phyloP scores from a whole-genome alignment of 257 asterid species.

The Agastache rugosa region DNA sequence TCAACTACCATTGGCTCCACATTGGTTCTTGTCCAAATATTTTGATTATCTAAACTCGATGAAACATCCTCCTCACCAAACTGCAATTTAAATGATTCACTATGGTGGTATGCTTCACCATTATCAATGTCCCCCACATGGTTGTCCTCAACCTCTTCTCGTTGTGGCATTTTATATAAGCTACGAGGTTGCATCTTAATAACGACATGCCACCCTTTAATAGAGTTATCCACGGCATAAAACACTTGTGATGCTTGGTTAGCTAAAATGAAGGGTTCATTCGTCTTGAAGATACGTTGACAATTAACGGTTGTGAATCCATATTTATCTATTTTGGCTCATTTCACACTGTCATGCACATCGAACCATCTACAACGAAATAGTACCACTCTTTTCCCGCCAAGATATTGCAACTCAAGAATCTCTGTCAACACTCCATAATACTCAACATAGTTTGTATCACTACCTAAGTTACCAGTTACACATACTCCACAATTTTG shows the following conservation, averaged over 20 bases:
- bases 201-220: neutral
- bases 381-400: neutral
- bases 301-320: neutral
- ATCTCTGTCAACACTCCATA: neutral
- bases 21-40: no score
- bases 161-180: neutral
- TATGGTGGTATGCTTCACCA: no score
- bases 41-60: neutral
- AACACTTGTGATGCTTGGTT: constrained; percentile 5
- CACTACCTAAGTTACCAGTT: neutral
- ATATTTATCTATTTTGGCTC: neutral
- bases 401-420: neutral
- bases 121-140: neutral
- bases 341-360: neutral
- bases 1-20: neutral
- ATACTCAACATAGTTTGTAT: neutral
- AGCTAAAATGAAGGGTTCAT: neutral
- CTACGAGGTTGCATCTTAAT: neutral
- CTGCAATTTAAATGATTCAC: no score
- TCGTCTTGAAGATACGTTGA: neutral
- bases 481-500: neutral
- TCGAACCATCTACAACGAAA: neutral
- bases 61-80: neutral
- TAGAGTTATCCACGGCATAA: neutral
- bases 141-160: neutral